phyloP scores from a whole-genome alignment of 2,329 filamentous ascomycete species.

The Colletotrichum musae region DNA sequence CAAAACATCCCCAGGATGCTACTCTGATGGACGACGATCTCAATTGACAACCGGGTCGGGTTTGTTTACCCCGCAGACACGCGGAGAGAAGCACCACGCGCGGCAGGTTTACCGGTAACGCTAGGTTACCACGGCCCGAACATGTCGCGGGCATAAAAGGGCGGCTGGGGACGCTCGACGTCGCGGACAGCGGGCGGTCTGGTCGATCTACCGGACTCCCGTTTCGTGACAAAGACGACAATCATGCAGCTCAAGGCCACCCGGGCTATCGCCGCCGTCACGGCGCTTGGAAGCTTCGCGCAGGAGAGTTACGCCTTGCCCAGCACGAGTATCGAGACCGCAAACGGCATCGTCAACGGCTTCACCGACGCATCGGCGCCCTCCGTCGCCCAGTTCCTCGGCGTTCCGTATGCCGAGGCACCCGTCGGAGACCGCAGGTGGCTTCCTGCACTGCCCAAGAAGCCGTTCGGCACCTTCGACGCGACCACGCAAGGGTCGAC shows the following conservation, averaged over 20 bases:
- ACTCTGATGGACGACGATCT: slow-evolving; percentile 15
- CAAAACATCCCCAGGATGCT: not conserved
- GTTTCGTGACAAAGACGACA: not conserved
- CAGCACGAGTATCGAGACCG: not conserved
- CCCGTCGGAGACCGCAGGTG: slow-evolving; percentile 46
- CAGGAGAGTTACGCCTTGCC: slow-evolving; percentile 9
- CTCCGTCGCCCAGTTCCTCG: slow-evolving; percentile 50
- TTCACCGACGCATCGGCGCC: slow-evolving; percentile 13
- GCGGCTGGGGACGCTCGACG: not conserved
- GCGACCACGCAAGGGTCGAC: not conserved
- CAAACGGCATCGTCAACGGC: slow-evolving; percentile 6
- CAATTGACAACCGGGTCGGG: not conserved
- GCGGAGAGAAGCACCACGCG: slow-evolving; percentile 2
- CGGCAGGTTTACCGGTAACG: slow-evolving; percentile 7
- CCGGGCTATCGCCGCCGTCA: slow-evolving; percentile 4
- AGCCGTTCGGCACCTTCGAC: slow-evolving; percentile 38
- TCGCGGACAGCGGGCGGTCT: not conserved
- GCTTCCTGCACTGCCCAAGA: slow-evolving; percentile 41
- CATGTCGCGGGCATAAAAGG: not conserved
- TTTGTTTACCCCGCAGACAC: slow-evolving; percentile 14
- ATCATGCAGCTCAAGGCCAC: slow-evolving; percentile 11
- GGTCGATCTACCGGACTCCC: not conserved
- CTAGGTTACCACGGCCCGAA: not conserved
- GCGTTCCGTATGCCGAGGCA: slow-evolving; percentile 49
- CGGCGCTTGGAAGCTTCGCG: slow-evolving; percentile 1